Percentiles rank a stretch among this genome's conserved stretches.
Evolutionary conservation across 331 rosid genomes (phyloP).

Genomic region (Cucumis variabilis): DNA sequence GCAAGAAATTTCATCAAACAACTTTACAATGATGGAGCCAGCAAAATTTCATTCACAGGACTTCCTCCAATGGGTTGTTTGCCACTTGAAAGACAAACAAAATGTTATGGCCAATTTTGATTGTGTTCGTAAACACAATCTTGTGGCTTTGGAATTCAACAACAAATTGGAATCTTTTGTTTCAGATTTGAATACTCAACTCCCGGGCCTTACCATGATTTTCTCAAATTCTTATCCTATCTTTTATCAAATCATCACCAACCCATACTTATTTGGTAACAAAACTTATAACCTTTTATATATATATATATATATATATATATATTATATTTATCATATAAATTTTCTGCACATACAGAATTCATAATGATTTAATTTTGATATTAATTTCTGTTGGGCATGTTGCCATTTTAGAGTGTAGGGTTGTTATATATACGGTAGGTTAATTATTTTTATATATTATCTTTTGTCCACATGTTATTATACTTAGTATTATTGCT

Average conservation of each 20-base stretch:
- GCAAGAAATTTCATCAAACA: slow-evolving; percentile 54
- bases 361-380: no score
- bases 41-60: slow-evolving; percentile 72
- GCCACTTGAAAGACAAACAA: slow-evolving; percentile 75
- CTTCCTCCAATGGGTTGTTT: slow-evolving; percentile 86
- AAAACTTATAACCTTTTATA: neutral
- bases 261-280: slow-evolving; percentile 71
- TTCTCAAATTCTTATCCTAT: slow-evolving; percentile 44
- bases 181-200: slow-evolving; percentile 49
- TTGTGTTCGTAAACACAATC: slow-evolving; percentile 61
- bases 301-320: no score
- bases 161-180: slow-evolving; percentile 50
- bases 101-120: slow-evolving; percentile 46
- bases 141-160: slow-evolving; percentile 68
- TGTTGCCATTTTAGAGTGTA: neutral
- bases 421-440: neutral
- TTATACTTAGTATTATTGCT: no score
- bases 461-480: no score
- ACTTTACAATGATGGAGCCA: slow-evolving; percentile 65
- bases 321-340: no score
- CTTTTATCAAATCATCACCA: slow-evolving; percentile 43
- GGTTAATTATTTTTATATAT: no score
- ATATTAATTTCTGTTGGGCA: neutral
- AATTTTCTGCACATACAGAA: no score
- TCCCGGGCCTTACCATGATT: slow-evolving; percentile 45